Base-by-base conservation (phyloP, 306 rosid genomes). In the Cicer cuneatum region DNA sequence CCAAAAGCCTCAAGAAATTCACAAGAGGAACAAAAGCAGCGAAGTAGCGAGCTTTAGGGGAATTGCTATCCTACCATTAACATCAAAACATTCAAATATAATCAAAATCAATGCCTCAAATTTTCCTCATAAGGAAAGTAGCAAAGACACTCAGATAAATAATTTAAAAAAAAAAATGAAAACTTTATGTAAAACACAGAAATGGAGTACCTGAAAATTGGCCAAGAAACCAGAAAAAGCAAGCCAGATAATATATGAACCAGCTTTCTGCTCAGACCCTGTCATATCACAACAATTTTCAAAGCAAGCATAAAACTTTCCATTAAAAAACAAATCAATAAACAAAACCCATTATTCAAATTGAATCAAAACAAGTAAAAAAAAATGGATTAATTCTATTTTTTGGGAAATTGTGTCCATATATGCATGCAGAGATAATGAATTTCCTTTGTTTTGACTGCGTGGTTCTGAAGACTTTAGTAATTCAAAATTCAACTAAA, bases 231-330 rank as follows among this genome's bases (percentile, higher is more conserved):
- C 64, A 86, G 75, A 89, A 88, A 92, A 67, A 90, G 88, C 82
- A 94, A 63, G 12, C 96, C 99, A 54, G 97, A 94, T 38, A 90
- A 46, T 81, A 90, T 87, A 70, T 94, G 97, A 13, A 92, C 98
- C 69, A 94, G 84, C 80, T 94, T 92, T 86, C 98, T 90, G 74
- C 93, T 92, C 87, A 92, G 68, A 72, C 80, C 82, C 98, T 94
- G 87, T 56, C 52, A 63, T 64, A 29, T 67, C 21, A 47, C 54
- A 83, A 14, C 64, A 71, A 79, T 59, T 53, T 13, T 18, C 77
- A 16, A 14, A 35, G 1, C 4, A 59, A 59, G 43, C 11, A 59
- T 11, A 37, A 13, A 33, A 13, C 35, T 59, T 59, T 35, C 18
- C 66, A 33, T 33, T 13, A 59, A 58, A 66, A 48, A 29, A 19